Evolutionary conservation across 495 filamentous ascomycete genomes (phyloP).

Genomic region (Sphaerosporella brunnea): DNA sequence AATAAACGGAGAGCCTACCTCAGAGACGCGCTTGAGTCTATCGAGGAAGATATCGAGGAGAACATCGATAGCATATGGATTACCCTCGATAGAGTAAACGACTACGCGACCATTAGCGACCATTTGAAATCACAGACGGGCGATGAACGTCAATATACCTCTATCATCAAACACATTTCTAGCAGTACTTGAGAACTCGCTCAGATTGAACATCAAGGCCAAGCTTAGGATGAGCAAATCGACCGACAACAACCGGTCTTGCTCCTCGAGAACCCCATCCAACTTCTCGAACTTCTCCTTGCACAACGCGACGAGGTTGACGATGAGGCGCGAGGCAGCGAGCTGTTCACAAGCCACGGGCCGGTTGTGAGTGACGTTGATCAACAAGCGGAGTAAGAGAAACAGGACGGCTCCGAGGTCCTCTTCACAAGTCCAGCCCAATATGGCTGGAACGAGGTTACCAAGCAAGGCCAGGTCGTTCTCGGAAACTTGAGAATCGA

Average conservation of each 20-base stretch:
- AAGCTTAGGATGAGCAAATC: constrained; percentile 63
- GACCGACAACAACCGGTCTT: constrained; percentile 34
- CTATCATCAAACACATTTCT: background rate
- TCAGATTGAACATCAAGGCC: constrained; percentile 77
- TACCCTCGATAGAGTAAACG: background rate
- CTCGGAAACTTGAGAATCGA: constrained; percentile 14
- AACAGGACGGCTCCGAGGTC: constrained; percentile 19
- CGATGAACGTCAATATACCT: background rate
- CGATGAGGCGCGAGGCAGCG: constrained; percentile 31
- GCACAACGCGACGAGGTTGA: constrained; percentile 24
- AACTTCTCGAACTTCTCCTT: constrained; percentile 27
- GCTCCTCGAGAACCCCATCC: constrained; percentile 29
- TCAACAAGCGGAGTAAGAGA: constrained; percentile 46
- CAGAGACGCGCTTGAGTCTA: constrained; percentile 28
- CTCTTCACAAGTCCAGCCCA: constrained; percentile 5
- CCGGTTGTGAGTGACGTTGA: constrained; percentile 82
- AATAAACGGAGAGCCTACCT: constrained; percentile 31
- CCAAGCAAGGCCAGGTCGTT: constrained; percentile 15
- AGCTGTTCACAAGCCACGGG: constrained; percentile 47
- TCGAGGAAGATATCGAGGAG: constrained; percentile 32
- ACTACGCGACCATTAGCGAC: background rate
- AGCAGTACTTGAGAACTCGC: constrained; percentile 44
- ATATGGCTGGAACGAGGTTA: constrained; percentile 14
- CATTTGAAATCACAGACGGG: background rate
- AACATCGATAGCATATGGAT: constrained; percentile 20